A percentile compares a stretch with the other conserved stretches of the same genome.
phyloP scores from a whole-genome alignment of 768 basidiomycete species.

The Suillus discolor region DNA sequence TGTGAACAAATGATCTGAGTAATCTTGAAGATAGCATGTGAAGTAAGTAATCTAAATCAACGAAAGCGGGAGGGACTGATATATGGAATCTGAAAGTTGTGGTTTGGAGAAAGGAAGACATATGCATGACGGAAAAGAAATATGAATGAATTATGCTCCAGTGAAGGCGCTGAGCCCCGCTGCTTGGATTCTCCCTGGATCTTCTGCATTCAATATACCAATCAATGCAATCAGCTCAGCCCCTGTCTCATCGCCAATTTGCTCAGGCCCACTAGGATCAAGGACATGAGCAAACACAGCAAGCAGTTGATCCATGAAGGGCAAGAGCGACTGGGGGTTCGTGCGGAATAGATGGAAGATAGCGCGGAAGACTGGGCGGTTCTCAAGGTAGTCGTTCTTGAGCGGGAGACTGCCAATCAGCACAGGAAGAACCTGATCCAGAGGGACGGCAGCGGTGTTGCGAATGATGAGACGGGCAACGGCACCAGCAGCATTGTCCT shows the following conservation, averaged over 20 bases:
- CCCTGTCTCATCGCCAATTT: conserved; percentile 79
- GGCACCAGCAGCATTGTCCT: conserved; percentile 96
- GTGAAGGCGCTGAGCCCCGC: conserved; percentile 66
- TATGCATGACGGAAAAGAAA: conserved; percentile 3
- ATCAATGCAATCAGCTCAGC: conserved; percentile 77
- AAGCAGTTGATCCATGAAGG: conserved; percentile 79
- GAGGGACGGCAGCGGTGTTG: conserved; percentile 77
- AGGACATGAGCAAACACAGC: conserved; percentile 81
- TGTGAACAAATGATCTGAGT: background rate
- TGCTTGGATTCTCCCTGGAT: conserved; percentile 78
- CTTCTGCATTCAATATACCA: conserved; percentile 68
- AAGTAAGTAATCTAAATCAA: conserved; percentile 23
- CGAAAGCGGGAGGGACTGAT: conserved; percentile 9
- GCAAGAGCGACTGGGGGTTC: conserved; percentile 68
- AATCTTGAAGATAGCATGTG: conserved; percentile 16
- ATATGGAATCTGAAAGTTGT: conserved; percentile 5
- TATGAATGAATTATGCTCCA: conserved; percentile 35
- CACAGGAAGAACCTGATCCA: conserved; percentile 88
- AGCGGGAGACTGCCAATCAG: conserved; percentile 84
- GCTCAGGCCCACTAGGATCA: conserved; percentile 71
- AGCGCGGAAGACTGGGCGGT: conserved; percentile 84
- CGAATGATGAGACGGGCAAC: conserved; percentile 86
- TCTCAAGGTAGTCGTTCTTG: conserved; percentile 87
- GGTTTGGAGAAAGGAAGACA: conserved; percentile 1
- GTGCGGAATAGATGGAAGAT: conserved; percentile 86